Conservation (phyloP, 1,139 yeast genomes). For the Debaryomycetaceae sp. region DNA sequence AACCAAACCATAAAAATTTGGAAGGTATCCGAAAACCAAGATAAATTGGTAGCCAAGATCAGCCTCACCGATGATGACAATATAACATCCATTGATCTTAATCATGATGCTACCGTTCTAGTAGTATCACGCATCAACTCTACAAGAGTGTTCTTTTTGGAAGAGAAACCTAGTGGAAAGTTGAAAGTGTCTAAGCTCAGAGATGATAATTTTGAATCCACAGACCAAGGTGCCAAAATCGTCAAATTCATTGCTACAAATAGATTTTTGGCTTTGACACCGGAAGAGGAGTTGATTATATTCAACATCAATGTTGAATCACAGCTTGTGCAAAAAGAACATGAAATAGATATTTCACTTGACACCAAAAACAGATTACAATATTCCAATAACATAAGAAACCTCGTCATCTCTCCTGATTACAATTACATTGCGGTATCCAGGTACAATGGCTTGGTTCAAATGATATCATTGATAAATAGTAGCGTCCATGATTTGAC, state of each 20-base stretch:
- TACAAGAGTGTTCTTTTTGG: constrained; percentile 65
- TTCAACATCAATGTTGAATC: constrained; percentile 35
- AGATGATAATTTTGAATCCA: constrained; percentile 44
- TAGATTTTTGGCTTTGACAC: constrained; percentile 54
- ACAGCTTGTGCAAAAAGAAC: constrained; percentile 39
- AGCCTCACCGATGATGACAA: constrained; percentile 76
- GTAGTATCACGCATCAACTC: constrained; percentile 70
- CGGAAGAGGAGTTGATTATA: constrained; percentile 60
- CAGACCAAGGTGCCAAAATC: constrained; percentile 54
- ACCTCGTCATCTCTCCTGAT: constrained; percentile 45
- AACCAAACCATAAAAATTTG: constrained; percentile 82
- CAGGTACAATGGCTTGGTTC: constrained; percentile 65
- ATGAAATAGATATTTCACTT: constrained; percentile 23
- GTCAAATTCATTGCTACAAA: constrained; percentile 43
- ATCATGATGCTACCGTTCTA: constrained; percentile 61
- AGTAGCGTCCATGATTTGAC: constrained; percentile 28
- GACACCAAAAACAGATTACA: constrained; percentile 19
- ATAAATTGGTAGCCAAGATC: constrained; percentile 62
- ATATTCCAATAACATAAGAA: constrained; percentile 46
- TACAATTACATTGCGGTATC: constrained; percentile 50
- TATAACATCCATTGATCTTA: constrained; percentile 66
- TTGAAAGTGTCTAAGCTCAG: constrained; percentile 51
- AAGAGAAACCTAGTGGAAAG: constrained; percentile 30
- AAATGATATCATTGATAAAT: constrained; percentile 35
- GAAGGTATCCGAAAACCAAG: constrained; percentile 43